Base-by-base conservation (phyloP, 148 eudicot species). In the Camellia lanceoleosa region DNA sequence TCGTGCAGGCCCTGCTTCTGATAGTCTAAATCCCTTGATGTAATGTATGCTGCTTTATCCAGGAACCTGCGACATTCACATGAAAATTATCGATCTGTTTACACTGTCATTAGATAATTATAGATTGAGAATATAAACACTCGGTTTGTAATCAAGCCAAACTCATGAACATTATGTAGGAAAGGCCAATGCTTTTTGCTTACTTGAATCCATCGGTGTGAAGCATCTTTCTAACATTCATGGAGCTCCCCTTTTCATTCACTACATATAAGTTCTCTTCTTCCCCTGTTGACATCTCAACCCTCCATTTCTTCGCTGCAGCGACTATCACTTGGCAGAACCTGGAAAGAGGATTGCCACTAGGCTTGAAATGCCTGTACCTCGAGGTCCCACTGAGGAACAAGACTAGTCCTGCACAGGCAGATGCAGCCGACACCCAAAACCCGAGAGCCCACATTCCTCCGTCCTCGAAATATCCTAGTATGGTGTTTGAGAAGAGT, bases 401-500 rank as follows among this genome's bases (percentile, higher is more conserved):
- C 77, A 93, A 80, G 71, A 88, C 83, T 2, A 93, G 84, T n/a
- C 85, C 98, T 1, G 84, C 81, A 42, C 86, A 84, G 20, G 98
- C 98, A 30, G 92, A 93, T 0, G 79, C 98, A 19, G 92, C 85
- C 8, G 98, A 93, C 1, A 82, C 89, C 96, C 98, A 93, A 44
- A 93, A 93, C 5, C 98, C 98, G 5, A 93, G 83, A 9, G 91
- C 89, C 98, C 98, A 93, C 82, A 88, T 77, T 62, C 98, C 98
- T 54, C 86, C 94, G 71, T 93, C 94, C 80, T 93, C 98, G 65
- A 92, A 92, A 73, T 85, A 93, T 11, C 89, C 92, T 44, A 93
- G 80, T 82, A 93, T 65, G 30, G 98, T 93, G 85, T 93, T 92
- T 73, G 98, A 93, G 74, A 93, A 91, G 73, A 93, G 94, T 23